Base-by-base conservation (phyloP, 768 basidiomycete species). In the Tulasnella sp. region DNA sequence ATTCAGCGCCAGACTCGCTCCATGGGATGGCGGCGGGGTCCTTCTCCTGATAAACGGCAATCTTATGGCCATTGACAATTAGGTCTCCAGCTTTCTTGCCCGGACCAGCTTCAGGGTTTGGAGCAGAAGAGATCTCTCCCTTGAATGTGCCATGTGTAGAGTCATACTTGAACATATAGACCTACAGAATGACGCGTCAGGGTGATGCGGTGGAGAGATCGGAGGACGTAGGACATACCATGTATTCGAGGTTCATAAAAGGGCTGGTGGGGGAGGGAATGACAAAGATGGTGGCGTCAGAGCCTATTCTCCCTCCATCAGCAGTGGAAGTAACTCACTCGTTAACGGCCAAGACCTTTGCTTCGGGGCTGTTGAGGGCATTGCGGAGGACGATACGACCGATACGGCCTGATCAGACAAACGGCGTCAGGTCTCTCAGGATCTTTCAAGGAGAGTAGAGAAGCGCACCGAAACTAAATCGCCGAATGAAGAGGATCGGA, bases 81-180 rank as follows among this genome's bases (percentile, higher is more conserved):
- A 99, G 93, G 86, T 98, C 97, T 82, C 93, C 94, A 82, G 94
- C 93, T 87, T 92, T 81, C 44, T 40, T 91, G 61, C 61, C 61
- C 10, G 61, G 29, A 5, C 61, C 61, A 85, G 88, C 85, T 85
- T 91, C 88, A 13, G 61, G 29, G 32, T 67, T 67, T 29, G 61
- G 32, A 67, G 61, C 32, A 81, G 97, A 89, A 71, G 89, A 85
- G 69, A 83, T 82, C 3, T 35, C 75, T 80, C 96, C 97, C 83
- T 93, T 91, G 90, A 92, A 99, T 84, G 92, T 91, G 74, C 95
- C 92, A 86, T 97, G 95, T 80, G 94, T 93, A 78, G 95, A 93
- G 84, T 96, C 95, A 84, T 90, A 96, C 88, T 95, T 97, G 93
- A 98, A 96, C 95, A 98, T 95, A 90, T 98, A 98, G 84, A 96